Percentiles rank a stretch among this genome's conserved stretches.
Evolutionary conservation across 1,139 yeast genomes (phyloP).

Genomic region (Arxiozyma telluris): DNA sequence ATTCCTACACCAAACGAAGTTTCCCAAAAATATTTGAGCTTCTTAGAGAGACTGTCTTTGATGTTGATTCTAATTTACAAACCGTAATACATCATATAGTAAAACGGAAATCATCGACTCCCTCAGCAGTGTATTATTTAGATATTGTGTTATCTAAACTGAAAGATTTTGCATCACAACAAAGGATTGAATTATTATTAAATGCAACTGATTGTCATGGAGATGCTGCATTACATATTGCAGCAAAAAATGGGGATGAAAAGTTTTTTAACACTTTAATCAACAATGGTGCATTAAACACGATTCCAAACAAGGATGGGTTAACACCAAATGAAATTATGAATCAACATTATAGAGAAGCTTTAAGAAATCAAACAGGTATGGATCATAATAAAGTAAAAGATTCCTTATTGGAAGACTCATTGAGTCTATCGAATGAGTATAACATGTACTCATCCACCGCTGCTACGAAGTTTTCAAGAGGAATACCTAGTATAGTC

Average conservation of each 20-base stretch:
- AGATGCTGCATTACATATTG: slow-evolving; percentile 79
- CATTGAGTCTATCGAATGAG: slow-evolving; percentile 9
- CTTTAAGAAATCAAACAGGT: slow-evolving; percentile 3
- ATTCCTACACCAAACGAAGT: slow-evolving; percentile 73
- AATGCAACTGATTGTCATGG: slow-evolving; percentile 78
- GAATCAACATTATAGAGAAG: slow-evolving; percentile 25
- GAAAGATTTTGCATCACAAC: slow-evolving; percentile 48
- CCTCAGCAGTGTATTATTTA: slow-evolving; percentile 73
- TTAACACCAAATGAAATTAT: slow-evolving; percentile 63
- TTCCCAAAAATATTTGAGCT: slow-evolving; percentile 69
- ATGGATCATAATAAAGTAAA: not conserved
- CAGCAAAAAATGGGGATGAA: slow-evolving; percentile 66
- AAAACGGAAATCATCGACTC: slow-evolving; percentile 49
- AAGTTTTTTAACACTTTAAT: slow-evolving; percentile 66
- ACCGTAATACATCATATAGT: slow-evolving; percentile 85
- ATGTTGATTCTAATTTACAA: slow-evolving; percentile 55
- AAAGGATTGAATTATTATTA: slow-evolving; percentile 45
- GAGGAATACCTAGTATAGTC: slow-evolving; percentile 25
- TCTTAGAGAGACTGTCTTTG: slow-evolving; percentile 52
- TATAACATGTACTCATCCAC: slow-evolving; percentile 26
- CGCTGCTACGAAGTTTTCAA: slow-evolving; percentile 25
- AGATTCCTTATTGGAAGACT: slow-evolving; percentile 2
- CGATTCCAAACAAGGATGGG: slow-evolving; percentile 62
- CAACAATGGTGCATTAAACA: slow-evolving; percentile 63
- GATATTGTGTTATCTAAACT: slow-evolving; percentile 68